These are phyloP conservation scores for Plasmodium relictum DNA, from an alignment of 169 alveolate species.

Conservation along the genomic window DNA sequence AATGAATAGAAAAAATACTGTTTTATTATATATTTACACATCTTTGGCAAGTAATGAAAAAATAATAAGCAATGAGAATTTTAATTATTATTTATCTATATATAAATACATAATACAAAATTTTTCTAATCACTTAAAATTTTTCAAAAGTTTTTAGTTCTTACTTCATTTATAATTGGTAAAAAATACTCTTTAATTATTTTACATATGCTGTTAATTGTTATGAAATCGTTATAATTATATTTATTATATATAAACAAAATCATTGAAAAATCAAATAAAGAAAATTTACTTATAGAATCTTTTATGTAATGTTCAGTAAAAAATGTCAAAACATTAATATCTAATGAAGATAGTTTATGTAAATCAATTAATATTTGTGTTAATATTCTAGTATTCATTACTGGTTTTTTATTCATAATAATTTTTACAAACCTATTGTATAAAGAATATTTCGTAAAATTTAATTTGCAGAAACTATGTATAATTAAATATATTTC, in stretches of 20 bases:
- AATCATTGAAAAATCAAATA: constrained; percentile 65
- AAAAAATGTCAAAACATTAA: constrained; percentile 34
- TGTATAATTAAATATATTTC: constrained; percentile 59
- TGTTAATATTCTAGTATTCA: constrained; percentile 29
- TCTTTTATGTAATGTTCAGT: constrained; percentile 46
- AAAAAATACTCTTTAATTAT: constrained; percentile 11
- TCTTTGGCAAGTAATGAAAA: too few species aligned
- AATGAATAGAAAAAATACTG: too few species aligned
- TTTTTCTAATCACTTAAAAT: too few species aligned
- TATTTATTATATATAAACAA: constrained; percentile 42
- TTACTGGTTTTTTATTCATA: constrained; percentile 51
- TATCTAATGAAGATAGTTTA: constrained; percentile 40
- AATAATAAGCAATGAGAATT: too few species aligned
- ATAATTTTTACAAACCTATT: constrained; percentile 35
- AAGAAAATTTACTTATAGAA: constrained; percentile 6
- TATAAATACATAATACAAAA: too few species aligned
- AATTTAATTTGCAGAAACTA: constrained; percentile 48
- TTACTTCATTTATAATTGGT: constrained; percentile 40
- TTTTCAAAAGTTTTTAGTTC: too few species aligned
- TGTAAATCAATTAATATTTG: constrained; percentile 65
- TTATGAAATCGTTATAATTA: constrained; percentile 36
- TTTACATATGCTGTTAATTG: constrained; percentile 23
- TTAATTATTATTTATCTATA: too few species aligned
- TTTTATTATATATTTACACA: too few species aligned
- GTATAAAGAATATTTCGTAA: constrained; percentile 54